Base-by-base conservation (phyloP, 768 basidiomycete genomes). In the Crassisporium funariophilum region DNA sequence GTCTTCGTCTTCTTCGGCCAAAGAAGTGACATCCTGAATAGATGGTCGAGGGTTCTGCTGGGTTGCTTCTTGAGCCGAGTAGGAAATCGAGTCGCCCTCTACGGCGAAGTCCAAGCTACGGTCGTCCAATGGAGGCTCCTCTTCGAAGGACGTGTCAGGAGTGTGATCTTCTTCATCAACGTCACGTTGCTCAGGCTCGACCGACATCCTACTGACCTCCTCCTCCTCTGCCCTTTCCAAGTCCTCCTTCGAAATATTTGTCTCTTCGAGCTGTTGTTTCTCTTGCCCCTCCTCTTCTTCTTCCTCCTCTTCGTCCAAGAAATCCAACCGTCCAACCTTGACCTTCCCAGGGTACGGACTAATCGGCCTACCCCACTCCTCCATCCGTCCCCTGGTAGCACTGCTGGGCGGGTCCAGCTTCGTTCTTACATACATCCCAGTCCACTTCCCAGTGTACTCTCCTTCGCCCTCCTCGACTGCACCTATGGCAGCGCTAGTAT, bases 401-500 rank as follows among this genome's bases (percentile, higher is more conserved):
- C 78, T 82, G 40, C 80, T 81, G 3, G 84, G 82, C 1, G 85
- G 84, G 51, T 84, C 86, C 13, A 63, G 65, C 67, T 87, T 88
- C 15, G 81, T 85, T 15, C 75, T 81, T 4, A 87, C 75, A 6
- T 58, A 69, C 41, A 83, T 52, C 46, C 76, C 72, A 59, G 66
- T 78, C 68, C 79, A 88, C 23, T 69, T 73, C 9, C 86, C 87
- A 5, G 87, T 89, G 57, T 76, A 88, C 51, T 88, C 84, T 16
- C 85, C 83, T 22, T 75, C 69, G 1, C 69, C 77, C 44, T 77
- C 72, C 10, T 58, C 64, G 1, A 54, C 61, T 1, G 35, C 54
- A 4, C 56, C 63, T 2, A 41, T n/a, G n/a, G n/a, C n/a, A n/a
- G n/a, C n/a, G n/a, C n/a, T n/a, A n/a, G n/a, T 55, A 1, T 52